Conservation (phyloP, 2,329 filamentous ascomycete genomes). For the Herpotrichia juniperi region DNA sequence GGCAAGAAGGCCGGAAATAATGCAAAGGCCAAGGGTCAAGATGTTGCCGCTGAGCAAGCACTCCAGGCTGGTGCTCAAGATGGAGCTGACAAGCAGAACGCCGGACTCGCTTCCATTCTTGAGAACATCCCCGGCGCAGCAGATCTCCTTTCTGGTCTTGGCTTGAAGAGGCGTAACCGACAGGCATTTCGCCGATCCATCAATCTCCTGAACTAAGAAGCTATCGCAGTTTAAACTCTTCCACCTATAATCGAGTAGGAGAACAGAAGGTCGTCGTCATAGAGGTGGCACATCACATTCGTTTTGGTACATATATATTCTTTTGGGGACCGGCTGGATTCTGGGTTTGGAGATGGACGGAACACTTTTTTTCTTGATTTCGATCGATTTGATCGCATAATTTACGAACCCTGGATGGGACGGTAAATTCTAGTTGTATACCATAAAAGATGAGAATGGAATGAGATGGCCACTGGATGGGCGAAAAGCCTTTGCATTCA, state of each 20-base stretch:
- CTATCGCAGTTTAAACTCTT: background rate
- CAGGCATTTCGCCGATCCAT: background rate
- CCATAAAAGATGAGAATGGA: background rate
- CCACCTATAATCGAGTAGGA: no score
- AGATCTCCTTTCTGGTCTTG: background rate
- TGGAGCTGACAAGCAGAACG: background rate
- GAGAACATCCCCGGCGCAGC: background rate
- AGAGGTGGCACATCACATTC: slow-evolving; percentile 2
- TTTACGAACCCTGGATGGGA: slow-evolving; percentile 5
- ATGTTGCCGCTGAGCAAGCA: background rate
- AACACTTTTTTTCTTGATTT: background rate
- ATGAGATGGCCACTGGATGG: background rate
- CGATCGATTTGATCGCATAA: no score
- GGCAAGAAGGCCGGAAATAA: background rate
- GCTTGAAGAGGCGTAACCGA: background rate
- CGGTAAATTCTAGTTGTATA: slow-evolving; percentile 26
- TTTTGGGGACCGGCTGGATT: slow-evolving; percentile 1
- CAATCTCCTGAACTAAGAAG: background rate
- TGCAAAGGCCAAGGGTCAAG: background rate
- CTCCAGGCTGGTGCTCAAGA: background rate
- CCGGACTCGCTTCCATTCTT: background rate
- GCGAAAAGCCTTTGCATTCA: background rate
- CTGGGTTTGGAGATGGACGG: background rate
- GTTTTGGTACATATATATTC: slow-evolving; percentile 1
- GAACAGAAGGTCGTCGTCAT: background rate